Conservation (phyloP, 805 yeast species). For the Starmerella kuoi region DNA sequence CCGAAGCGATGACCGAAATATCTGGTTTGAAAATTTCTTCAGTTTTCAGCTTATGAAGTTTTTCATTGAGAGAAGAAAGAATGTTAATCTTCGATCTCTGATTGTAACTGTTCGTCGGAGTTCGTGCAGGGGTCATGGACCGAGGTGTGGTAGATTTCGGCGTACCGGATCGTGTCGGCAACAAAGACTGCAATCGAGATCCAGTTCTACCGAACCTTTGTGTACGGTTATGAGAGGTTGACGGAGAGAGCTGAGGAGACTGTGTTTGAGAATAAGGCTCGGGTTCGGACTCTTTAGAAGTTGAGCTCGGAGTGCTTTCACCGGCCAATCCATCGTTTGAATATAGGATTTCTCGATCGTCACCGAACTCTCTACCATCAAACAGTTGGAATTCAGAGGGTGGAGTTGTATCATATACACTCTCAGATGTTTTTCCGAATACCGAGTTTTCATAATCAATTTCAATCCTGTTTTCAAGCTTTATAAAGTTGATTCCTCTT, state of each 20-base stretch:
- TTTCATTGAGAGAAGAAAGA: conserved; percentile 5
- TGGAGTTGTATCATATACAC: conserved; percentile 16
- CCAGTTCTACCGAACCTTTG: background rate
- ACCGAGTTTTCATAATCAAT: background rate
- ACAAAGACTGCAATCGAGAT: background rate
- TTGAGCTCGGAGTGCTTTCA: background rate
- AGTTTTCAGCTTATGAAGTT: conserved; percentile 6
- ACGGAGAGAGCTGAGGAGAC: background rate
- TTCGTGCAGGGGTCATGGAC: too few relatives aligned
- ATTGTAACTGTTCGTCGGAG: background rate
- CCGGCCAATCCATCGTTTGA: background rate
- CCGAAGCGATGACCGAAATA: background rate
- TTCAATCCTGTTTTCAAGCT: background rate
- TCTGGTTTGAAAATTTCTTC: conserved; percentile 5
- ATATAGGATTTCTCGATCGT: background rate
- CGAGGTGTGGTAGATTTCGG: background rate
- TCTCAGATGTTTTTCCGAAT: conserved; percentile 9
- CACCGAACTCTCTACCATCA: background rate
- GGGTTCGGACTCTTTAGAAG: background rate
- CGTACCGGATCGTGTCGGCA: conserved; percentile 2
- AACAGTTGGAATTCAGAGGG: conserved; percentile 3
- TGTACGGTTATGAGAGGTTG: background rate
- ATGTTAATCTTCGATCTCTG: conserved; percentile 8
- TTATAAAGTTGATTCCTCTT: background rate
- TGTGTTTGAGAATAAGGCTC: background rate